A percentile compares a stretch with the other conserved stretches of the same genome.
These are phyloP conservation scores for Candida dajiaensis DNA, from an alignment of 805 yeast genomes.

Conservation along the genomic window DNA sequence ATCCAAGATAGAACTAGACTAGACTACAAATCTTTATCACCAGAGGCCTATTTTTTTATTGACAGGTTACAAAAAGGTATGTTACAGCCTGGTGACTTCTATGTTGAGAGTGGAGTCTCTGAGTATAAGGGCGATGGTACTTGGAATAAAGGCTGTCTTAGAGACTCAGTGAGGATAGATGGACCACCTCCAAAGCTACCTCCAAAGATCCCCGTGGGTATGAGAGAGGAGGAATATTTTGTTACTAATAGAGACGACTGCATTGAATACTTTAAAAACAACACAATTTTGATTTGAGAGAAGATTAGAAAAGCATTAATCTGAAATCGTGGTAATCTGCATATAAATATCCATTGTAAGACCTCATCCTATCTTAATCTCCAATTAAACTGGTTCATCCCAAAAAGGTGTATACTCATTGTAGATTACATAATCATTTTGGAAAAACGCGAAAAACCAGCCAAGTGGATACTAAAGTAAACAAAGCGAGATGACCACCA, in stretches of 20 bases:
- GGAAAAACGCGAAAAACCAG: not conserved
- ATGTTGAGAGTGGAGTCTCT: conserved; percentile 19
- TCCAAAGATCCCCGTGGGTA: conserved; percentile 23
- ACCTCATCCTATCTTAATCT: no score
- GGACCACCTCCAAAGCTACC: conserved; percentile 17
- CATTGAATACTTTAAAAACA: conserved; percentile 9
- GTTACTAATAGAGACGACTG: conserved; percentile 11
- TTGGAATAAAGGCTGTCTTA: conserved; percentile 16
- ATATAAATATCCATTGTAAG: no score
- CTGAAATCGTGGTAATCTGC: no score
- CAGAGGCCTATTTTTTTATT: conserved; percentile 16
- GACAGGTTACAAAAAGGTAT: conserved; percentile 19
- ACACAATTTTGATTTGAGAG: not conserved
- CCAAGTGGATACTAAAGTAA: no score
- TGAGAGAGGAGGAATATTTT: conserved; percentile 20
- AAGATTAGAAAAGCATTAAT: no score
- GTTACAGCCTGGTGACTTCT: conserved; percentile 12
- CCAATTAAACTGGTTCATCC: no score
- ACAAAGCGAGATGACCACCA: no score
- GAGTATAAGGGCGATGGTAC: conserved; percentile 23
- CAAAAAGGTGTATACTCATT: no score
- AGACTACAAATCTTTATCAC: conserved; percentile 8
- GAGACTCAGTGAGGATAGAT: conserved; percentile 11
- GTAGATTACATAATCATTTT: no score
- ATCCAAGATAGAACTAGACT: not conserved